Conservation (phyloP, 257 asterid genomes). For the Linaria vulgaris region DNA sequence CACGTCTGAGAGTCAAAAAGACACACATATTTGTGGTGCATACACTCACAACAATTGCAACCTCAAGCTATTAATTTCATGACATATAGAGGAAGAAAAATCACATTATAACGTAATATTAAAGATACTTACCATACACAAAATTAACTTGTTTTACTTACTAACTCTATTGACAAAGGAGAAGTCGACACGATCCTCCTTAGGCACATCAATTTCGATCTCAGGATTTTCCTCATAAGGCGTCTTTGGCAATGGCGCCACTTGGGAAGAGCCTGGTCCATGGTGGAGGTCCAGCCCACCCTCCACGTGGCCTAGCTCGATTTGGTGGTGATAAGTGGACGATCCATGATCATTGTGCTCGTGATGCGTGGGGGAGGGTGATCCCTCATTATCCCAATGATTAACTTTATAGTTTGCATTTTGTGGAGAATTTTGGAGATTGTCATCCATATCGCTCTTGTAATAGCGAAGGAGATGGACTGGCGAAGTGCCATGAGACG, state of each 20-base stretch:
- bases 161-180: conserved; percentile 41
- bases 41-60: too few relatives aligned
- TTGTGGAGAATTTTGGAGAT: conserved; percentile 41
- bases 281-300: conserved; percentile 18
- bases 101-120: background rate
- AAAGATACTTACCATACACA: background rate
- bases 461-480: conserved; percentile 61
- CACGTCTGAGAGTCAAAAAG: too few relatives aligned
- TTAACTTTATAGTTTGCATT: conserved; percentile 27
- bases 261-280: conserved; percentile 31
- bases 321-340: conserved; percentile 26
- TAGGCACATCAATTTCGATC: conserved; percentile 30
- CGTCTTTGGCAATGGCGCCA: conserved; percentile 34
- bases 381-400: conserved; percentile 45
- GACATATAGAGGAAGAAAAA: too few relatives aligned
- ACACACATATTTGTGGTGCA: too few relatives aligned
- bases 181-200: conserved; percentile 32
- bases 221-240: conserved; percentile 19
- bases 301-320: conserved; percentile 39
- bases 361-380: conserved; percentile 44
- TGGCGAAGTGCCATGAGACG: conserved; percentile 65
- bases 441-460: conserved; percentile 41
- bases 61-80: too few relatives aligned
- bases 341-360: conserved; percentile 29
- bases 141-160: background rate